These are phyloP conservation scores for Parmelia sp. DNA, from an alignment of 495 filamentous ascomycete species.

Conservation along the genomic window DNA sequence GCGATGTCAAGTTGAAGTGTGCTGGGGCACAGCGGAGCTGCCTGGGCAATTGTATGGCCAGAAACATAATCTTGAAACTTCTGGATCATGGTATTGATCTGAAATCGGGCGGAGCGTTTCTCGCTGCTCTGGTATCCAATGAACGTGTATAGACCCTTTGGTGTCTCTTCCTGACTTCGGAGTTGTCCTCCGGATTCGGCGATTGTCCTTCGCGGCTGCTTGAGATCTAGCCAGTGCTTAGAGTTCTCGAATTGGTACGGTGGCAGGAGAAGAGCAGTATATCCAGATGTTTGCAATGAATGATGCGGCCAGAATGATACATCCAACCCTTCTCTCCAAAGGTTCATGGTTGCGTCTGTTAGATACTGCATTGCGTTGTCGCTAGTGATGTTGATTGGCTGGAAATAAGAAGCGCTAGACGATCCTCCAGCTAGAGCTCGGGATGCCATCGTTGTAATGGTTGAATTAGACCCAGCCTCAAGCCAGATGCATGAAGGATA, in stretches of 20 bases:
- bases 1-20: conserved; percentile 43
- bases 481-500: conserved; percentile 29
- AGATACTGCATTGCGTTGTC: conserved; percentile 9
- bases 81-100: conserved; percentile 41
- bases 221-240: conserved; percentile 33
- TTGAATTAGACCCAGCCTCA: conserved; percentile 36
- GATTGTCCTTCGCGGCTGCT: conserved; percentile 2
- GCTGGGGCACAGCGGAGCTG: conserved; percentile 44
- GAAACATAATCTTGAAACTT: conserved; percentile 36
- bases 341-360: conserved; percentile 25
- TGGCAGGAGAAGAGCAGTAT: conserved; percentile 28
- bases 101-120: conserved; percentile 35
- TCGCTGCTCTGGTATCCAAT: conserved; percentile 39
- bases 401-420: conserved; percentile 10
- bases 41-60: conserved; percentile 41
- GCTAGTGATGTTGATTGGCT: conserved; percentile 8
- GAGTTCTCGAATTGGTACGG: conserved; percentile 38
- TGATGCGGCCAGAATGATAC: conserved; percentile 36
- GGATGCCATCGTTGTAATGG: conserved; percentile 21
- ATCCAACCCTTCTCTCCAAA: conserved; percentile 29
- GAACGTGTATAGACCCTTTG: conserved; percentile 35
- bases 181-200: neutral
- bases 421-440: conserved; percentile 1
- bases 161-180: conserved; percentile 23
- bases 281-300: conserved; percentile 14